These are phyloP conservation scores for Termitomyces sp. DNA, from an alignment of 1,284 basidiomycete species.

Conservation along the genomic window DNA sequence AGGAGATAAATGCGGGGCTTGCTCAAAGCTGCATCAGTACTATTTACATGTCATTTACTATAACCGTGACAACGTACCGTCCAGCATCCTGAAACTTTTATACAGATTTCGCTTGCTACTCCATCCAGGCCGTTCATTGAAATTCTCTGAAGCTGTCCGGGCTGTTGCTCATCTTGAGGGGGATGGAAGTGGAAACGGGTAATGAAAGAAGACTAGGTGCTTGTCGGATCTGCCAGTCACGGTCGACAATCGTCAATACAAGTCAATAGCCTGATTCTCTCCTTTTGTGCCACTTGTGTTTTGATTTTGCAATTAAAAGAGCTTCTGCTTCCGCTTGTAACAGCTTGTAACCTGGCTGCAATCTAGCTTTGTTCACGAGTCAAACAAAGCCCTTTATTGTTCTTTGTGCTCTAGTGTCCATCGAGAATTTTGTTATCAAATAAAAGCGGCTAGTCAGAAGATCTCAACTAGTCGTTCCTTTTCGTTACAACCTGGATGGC, in stretches of 20 bases:
- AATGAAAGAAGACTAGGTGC: too few relatives aligned
- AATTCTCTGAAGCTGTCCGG: not conserved
- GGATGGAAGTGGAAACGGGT: not conserved
- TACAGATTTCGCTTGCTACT: not conserved
- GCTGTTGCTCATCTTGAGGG: not conserved
- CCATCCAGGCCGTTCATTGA: not conserved
- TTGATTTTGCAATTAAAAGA: too few relatives aligned
- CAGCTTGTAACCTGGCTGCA: not conserved
- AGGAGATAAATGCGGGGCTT: not conserved
- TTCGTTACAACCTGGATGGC: slow-evolving; percentile 19
- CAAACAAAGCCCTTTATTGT: not conserved
- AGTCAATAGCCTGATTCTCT: not conserved
- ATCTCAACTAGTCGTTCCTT: not conserved
- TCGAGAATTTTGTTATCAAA: not conserved
- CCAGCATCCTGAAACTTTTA: not conserved
- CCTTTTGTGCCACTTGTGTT: not conserved
- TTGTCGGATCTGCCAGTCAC: not conserved
- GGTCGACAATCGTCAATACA: not conserved
- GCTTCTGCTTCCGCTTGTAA: not conserved
- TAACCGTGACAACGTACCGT: too few relatives aligned
- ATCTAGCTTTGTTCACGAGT: not conserved
- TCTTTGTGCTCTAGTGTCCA: not conserved
- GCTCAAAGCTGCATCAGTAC: too few relatives aligned
- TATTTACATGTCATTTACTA: too few relatives aligned
- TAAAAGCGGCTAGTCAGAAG: too few relatives aligned